Evolutionary conservation across 306 rosid genomes (phyloP).

Genomic region (Sicyos edulis): DNA sequence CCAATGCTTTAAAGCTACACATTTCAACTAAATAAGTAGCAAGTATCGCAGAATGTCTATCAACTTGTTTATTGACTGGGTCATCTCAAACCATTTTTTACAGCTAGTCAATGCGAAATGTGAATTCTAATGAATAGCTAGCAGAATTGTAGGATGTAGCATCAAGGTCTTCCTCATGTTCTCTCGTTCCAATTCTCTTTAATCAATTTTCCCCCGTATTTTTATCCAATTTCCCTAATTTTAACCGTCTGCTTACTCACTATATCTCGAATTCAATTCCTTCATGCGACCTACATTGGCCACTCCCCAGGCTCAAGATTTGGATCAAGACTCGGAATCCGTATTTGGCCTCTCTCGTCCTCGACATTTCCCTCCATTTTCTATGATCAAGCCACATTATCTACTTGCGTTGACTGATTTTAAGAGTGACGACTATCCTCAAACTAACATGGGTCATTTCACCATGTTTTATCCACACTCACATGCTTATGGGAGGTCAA

Average conservation of each 20-base stretch:
- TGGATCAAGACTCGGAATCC: no score
- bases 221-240: not conserved
- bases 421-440: no score
- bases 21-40: slow-evolving; percentile 6
- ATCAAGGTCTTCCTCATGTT: not conserved
- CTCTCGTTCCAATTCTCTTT: not conserved
- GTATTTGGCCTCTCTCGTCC: no score
- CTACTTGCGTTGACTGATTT: no score
- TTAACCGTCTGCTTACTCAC: no score
- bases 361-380: no score
- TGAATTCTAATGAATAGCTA: not conserved
- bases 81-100: not conserved
- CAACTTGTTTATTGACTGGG: not conserved
- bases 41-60: not conserved
- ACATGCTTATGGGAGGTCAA: no score
- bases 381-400: no score
- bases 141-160: not conserved
- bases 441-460: no score
- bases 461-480: no score
- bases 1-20: not conserved
- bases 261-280: not conserved
- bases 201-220: not conserved
- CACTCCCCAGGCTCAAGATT: no score
- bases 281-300: not conserved
- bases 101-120: not conserved